Conservation (phyloP, 2,329 filamentous ascomycete genomes). For the Fusarium illudens region DNA sequence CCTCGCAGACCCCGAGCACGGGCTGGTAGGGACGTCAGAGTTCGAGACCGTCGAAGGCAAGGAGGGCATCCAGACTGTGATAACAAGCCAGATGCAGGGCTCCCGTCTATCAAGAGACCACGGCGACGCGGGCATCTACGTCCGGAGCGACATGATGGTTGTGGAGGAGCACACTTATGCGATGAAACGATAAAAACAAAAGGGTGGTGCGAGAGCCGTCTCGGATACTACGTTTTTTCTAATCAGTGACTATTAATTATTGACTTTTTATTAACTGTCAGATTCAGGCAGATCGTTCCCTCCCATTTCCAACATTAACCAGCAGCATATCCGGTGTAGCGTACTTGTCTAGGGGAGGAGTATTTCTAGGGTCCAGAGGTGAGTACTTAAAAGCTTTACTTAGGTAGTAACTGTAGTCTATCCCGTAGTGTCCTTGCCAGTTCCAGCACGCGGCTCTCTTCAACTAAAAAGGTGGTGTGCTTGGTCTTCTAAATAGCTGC, state of each 20-base stretch:
- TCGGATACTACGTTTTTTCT: not conserved
- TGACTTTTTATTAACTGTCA: not conserved
- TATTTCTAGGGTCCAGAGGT: not conserved
- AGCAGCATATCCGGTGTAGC: not conserved
- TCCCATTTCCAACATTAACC: not conserved
- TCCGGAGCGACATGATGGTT: slow-evolving; percentile 31
- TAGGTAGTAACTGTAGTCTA: not conserved
- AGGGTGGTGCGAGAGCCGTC: not conserved
- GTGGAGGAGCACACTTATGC: slow-evolving; percentile 22
- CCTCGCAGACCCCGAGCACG: slow-evolving; percentile 28
- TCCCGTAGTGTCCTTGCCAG: not conserved
- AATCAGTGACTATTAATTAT: not conserved
- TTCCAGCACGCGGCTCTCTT: not conserved
- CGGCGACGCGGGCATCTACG: slow-evolving; percentile 20
- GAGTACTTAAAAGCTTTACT: not conserved
- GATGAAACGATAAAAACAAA: slow-evolving; percentile 20
- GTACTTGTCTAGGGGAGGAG: not conserved
- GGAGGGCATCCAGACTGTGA: slow-evolving; percentile 18
- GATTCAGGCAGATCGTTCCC: not conserved
- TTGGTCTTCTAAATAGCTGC: not conserved
- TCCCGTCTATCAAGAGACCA: slow-evolving; percentile 14
- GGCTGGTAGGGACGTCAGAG: slow-evolving; percentile 5
- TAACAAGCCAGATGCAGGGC: slow-evolving; percentile 14
- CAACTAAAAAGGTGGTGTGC: not conserved
- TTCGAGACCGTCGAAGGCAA: slow-evolving; percentile 19